Evolutionary conservation across 108 stramenopile species (phyloP).

Genomic region (Pseudonitzschia multiseries): DNA sequence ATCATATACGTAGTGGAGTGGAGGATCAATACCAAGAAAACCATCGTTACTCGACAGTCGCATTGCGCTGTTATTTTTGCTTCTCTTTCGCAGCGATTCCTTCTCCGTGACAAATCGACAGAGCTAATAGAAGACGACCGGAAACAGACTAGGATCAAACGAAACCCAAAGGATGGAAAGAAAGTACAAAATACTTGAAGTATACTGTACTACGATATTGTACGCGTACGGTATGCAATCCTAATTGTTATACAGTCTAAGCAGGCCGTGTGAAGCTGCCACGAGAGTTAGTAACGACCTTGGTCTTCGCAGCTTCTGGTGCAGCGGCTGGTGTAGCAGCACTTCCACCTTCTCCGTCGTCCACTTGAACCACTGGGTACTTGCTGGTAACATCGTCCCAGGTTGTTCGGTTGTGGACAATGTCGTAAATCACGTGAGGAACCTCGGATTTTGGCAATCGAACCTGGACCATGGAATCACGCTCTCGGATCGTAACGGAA

Average conservation of each 20-base stretch:
- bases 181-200: too few species aligned
- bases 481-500: slow-evolving; percentile 96
- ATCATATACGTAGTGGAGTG: too few species aligned
- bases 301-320: slow-evolving; percentile 25
- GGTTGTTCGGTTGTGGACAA: slow-evolving; percentile 72
- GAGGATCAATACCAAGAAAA: too few species aligned
- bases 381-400: slow-evolving; percentile 75
- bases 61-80: too few species aligned
- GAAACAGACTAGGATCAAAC: too few species aligned
- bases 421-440: slow-evolving; percentile 63
- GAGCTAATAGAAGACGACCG: too few species aligned
- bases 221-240: background rate
- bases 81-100: too few species aligned
- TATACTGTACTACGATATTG: too few species aligned
- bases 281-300: slow-evolving; percentile 48
- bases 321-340: slow-evolving; percentile 8
- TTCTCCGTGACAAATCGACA: too few species aligned
- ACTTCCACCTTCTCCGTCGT: slow-evolving; percentile 56
- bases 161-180: too few species aligned
- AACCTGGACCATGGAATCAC: slow-evolving; percentile 95
- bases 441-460: slow-evolving; percentile 82
- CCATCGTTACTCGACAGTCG: too few species aligned
- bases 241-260: slow-evolving; percentile 12
- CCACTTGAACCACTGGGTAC: slow-evolving; percentile 79
- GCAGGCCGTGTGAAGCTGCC: slow-evolving; percentile 54